A percentile compares a stretch with the other conserved stretches of the same genome.
phyloP scores from a whole-genome alignment of 345 rosid species.

The Hibiscus mutabilis region DNA sequence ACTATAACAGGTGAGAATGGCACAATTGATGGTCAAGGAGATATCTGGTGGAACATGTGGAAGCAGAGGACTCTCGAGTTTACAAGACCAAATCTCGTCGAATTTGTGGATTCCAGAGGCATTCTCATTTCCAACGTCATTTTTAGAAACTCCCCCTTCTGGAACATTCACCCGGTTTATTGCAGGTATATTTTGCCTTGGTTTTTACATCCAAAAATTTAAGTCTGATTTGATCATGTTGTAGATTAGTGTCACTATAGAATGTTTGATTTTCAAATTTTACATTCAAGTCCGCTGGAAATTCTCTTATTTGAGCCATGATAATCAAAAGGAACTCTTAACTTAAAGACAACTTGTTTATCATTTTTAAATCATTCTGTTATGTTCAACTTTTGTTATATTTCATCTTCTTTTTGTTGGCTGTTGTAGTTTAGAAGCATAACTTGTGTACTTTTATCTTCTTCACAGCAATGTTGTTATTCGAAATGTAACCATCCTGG shows the following conservation, averaged over 20 bases:
- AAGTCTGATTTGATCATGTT: not conserved
- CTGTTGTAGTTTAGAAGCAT: too few species aligned
- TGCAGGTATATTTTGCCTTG: slow-evolving; percentile 47
- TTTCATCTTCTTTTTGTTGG: too few species aligned
- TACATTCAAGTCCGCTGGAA: too few species aligned
- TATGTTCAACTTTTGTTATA: too few species aligned
- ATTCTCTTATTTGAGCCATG: too few species aligned
- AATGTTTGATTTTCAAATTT: too few species aligned
- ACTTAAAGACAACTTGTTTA: too few species aligned
- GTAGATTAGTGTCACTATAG: too few species aligned
- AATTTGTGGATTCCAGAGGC: slow-evolving; percentile 59
- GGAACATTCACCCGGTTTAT: slow-evolving; percentile 96
- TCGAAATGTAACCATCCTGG: slow-evolving; percentile 74
- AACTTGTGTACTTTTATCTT: not conserved
- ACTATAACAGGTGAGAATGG: slow-evolving; percentile 69
- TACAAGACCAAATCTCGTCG: slow-evolving; percentile 81
- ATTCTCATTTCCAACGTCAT: slow-evolving; percentile 78
- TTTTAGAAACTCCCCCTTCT: slow-evolving; percentile 74
- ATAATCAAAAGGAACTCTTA: too few species aligned
- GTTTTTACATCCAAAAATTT: not conserved
- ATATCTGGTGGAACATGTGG: slow-evolving; percentile 97
- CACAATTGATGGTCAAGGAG: slow-evolving; percentile 95
- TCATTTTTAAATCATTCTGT: too few species aligned
- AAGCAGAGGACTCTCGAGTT: slow-evolving; percentile 65
- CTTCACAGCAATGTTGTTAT: slow-evolving; percentile 67